Evolutionary conservation across 495 filamentous ascomycete species (phyloP).

Genomic region (Talaromyces borbonicus): DNA sequence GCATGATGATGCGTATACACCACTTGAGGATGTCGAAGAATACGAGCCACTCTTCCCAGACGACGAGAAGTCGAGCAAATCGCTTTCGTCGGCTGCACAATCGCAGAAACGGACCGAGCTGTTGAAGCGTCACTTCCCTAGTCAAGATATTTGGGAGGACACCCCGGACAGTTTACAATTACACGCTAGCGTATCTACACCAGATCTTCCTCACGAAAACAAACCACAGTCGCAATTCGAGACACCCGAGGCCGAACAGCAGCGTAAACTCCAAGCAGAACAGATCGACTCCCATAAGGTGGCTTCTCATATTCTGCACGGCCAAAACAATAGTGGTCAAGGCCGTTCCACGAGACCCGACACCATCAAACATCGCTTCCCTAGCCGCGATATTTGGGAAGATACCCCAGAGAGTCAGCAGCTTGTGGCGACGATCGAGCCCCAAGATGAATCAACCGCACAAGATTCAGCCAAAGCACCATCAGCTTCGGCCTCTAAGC

Average conservation of each 20-base stretch:
- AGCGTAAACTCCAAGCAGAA: slow-evolving; percentile 36
- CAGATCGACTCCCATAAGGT: slow-evolving; percentile 39
- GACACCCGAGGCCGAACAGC: slow-evolving; percentile 45
- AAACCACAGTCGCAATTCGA: slow-evolving; percentile 32
- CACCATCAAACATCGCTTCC: slow-evolving; percentile 62
- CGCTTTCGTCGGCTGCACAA: slow-evolving; percentile 47
- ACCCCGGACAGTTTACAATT: slow-evolving; percentile 79
- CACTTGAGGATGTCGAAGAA: slow-evolving; percentile 83
- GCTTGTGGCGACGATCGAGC: slow-evolving; percentile 69
- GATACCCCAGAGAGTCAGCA: slow-evolving; percentile 78
- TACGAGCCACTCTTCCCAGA: slow-evolving; percentile 95
- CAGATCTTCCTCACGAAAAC: slow-evolving; percentile 41
- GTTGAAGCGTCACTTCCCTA: slow-evolving; percentile 73
- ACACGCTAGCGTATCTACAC: slow-evolving; percentile 75
- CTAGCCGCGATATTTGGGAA: slow-evolving; percentile 95
- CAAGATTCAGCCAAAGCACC: slow-evolving; percentile 11
- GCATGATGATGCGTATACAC: slow-evolving; percentile 48
- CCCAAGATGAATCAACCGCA: slow-evolving; percentile 39
- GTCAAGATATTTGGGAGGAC: slow-evolving; percentile 95
- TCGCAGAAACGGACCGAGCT: slow-evolving; percentile 52
- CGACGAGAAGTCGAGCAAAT: slow-evolving; percentile 54
- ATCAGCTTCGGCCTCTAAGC: slow-evolving; percentile 29
- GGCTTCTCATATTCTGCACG: slow-evolving; percentile 29
- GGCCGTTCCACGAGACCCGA: slow-evolving; percentile 39
- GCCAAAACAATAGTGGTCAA: slow-evolving; percentile 30